Base-by-base conservation (phyloP, 257 asterid genomes). In the Eustoma russellianum region DNA sequence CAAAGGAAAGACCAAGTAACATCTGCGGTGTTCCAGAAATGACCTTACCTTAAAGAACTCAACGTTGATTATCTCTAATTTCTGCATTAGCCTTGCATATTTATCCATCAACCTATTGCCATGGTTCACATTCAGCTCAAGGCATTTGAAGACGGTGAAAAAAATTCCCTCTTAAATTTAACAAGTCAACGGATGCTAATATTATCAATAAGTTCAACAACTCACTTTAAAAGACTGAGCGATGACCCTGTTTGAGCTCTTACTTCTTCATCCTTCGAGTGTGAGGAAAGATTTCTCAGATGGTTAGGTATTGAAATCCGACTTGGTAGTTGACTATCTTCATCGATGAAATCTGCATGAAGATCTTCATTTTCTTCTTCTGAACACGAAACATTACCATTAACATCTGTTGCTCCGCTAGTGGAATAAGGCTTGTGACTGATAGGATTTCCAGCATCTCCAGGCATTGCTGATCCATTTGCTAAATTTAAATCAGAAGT, bases 281-380 rank as follows among this genome's bases (percentile, higher is more conserved):
- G 77, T 41, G 81, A 74, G 50, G 82, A 76, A 60, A 72, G 76
- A 55, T 62, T 79, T 71, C 83, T 79, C 68, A 72, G 74, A 67
- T 60, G 83, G 66, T 72, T 72, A 49, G 84, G 77, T 59, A 62
- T 82, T 48, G 91, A 74, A 65, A 85, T 73, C 59, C 99, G 93
- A 70, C 99, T 92, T 19, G 99, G 99, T 65, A 92, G 94, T 77
- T 92, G 99, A 71, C 99, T 92, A 70, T 92, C 99, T 85, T 92
- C 99, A 19, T 92, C 99, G 53, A 92, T 92, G 75, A 92, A 92
- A 79, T 92, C 99, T 34, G 99, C 99, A 77, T 60, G 97, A 57
- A 92, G 97, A 79, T 92, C 99, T 70, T 92, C 99, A 75, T 85
- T 85, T 79, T 92, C 99, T 59, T 92, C 99, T 77, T 92, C 99